Evolutionary conservation across 495 filamentous ascomycete species (phyloP).

Genomic region (Trichoderma erinaceum): DNA sequence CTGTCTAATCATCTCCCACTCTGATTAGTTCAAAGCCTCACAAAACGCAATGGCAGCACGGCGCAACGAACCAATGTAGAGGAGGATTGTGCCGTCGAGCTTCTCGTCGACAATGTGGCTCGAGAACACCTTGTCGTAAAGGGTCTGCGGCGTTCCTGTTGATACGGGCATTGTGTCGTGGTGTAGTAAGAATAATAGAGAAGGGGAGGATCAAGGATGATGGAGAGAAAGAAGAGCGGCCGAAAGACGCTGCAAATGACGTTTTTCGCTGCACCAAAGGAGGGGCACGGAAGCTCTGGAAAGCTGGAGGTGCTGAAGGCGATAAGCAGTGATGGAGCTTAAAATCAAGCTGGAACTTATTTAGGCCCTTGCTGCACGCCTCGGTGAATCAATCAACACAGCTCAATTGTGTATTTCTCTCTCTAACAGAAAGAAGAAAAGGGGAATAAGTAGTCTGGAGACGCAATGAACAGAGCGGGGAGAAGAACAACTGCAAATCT

Average conservation of each 20-base stretch:
- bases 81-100: slow-evolving; percentile 81
- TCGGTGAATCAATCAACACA: neutral
- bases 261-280: neutral
- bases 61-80: slow-evolving; percentile 75
- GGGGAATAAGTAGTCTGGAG: neutral
- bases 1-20: slow-evolving; percentile 50
- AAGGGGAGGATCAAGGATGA: neutral
- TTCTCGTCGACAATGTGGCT: slow-evolving; percentile 91
- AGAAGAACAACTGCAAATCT: slow-evolving; percentile 15
- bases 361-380: neutral
- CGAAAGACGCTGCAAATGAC: neutral
- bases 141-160: slow-evolving; percentile 70
- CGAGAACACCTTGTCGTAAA: slow-evolving; percentile 97
- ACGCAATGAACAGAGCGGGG: slow-evolving; percentile 13
- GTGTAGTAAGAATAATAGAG: neutral
- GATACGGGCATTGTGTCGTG: slow-evolving; percentile 63
- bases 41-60: neutral
- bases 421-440: neutral
- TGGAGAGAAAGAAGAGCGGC: neutral
- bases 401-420: neutral
- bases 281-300: slow-evolving; percentile 12
- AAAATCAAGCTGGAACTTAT: neutral
- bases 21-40: slow-evolving; percentile 16
- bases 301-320: neutral
- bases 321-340: slow-evolving; percentile 5